Base-by-base conservation (phyloP, 1,139 yeast genomes). In the Candida sojae region DNA sequence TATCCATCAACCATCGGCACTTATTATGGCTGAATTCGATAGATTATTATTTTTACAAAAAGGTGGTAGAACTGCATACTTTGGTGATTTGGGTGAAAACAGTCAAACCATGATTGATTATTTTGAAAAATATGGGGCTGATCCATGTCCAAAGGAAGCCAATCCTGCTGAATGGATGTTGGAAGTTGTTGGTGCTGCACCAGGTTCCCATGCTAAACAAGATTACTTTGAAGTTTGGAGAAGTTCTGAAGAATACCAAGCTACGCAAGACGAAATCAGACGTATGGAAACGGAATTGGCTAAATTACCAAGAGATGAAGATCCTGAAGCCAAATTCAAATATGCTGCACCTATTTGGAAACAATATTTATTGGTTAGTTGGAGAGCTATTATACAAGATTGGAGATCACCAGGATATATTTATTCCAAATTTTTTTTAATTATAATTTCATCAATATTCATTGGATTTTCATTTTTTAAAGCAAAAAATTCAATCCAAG, bases 61-160 rank as follows among this genome's bases (percentile, higher is more conserved):
- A 53, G 76, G 76, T 52, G 88, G 88, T 52, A 70, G 76, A 63
- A 83, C 86, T 53, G 88, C 83, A 34, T 83, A 83, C 63, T 83
- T 82, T 61, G 88, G 88, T 51, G 85, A 82, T 52, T 80, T 83
- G 58, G 88, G 88, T 51, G 63, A 67, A 48, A 72, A 74, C 55
- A 82, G 86, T 50, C 46, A 59, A n/a, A 71, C 80, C 4, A 64
- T 84, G 59, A 66, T 79, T 47, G 59, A 67, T 39, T 84, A 84
- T 59, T 84, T 84, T 55, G 87, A 82, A 61, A 71, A 72, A 54
- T 68, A 82, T 50, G 85, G 86, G 10, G 70, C 71, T 37, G 60
- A 60, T 36, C 57, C 70, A 51, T 82, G 86, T 67, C 72, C 73
- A 12, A 51, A 54, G 46, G 56, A 63, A 54, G 66, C 85, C 63